Evolutionary conservation across 1,284 basidiomycete genomes (phyloP), one percentile per base, ranked within the genome.

Genomic region (Ceratobasidium sp.): DNA sequence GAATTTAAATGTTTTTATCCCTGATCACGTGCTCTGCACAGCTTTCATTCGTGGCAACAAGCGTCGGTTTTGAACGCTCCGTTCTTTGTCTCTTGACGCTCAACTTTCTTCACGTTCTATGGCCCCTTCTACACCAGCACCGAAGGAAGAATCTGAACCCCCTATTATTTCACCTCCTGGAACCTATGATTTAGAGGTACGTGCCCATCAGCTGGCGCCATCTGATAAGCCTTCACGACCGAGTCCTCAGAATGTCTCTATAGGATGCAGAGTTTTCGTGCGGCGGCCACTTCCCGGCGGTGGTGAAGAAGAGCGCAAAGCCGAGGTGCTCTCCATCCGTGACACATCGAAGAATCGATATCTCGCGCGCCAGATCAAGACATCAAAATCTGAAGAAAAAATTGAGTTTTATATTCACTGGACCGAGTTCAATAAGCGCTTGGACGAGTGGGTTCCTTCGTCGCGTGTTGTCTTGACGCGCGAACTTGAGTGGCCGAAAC

Each of bases 391-490:
- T 68, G 94, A 90, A 84, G 94, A 96, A 84, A 92, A 94, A 82
- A 90, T 91, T 83, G 96, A 99, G 85, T 98, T 93, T 88, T 99
- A 98, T 83, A 95, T 98, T 50, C 97, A 99, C 83, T 99, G 97
- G 92, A 95, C 97, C 83, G 92, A 95, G 82, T 98, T 98, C 89
- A 99, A 98, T 88, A 98, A 98, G 86, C 96, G 98, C 82, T 89
- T 99, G 69, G 98, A 99, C 85, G 98, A 98, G 81, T 99, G 98
- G 98, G 94, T 99, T n/a, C 88, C 92, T 38, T 95, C 94, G 20
- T 93, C 94, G 2, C 91, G 96, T 46, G 89, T 99, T 78, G 90
- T 98, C 65, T 88, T 97, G 42, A 90, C 88, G 78, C 90, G 93
- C 80, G 96, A 98, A 83, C 90, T 99, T 81, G 96, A 98, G 84